Base-by-base conservation (phyloP, 2,329 filamentous ascomycete genomes). In the Paraphaeosphaeria sporulosa region DNA sequence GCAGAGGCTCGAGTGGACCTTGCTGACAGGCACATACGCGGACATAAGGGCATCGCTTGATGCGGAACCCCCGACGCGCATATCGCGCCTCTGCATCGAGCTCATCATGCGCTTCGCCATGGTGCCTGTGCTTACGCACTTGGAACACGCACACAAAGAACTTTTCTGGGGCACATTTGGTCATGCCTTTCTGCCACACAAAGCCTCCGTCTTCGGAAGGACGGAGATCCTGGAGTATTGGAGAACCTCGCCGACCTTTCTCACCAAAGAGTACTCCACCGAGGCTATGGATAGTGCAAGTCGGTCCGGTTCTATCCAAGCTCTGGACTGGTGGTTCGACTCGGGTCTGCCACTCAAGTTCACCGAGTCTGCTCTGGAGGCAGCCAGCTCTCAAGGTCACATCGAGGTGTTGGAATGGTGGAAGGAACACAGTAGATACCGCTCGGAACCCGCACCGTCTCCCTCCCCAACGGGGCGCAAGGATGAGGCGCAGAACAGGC, bases 351-450 rank as follows among this genome's bases (percentile, higher is more conserved):
- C 89, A 2, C 83, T 97, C 21, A 90, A 92, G 66, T 97, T 95
- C 77, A 96, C 91, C 12, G 93, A 97, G 75, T 85, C 89, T 5
- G 92, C 94, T 0, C 85, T 98, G 19, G 94, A 97, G 77, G 90
- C 94, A 71, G 94, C 94, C 32, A 94, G 90, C 60, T 89, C 89
- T 3, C 90, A 92, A 71, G 93, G 94, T 8, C 91, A 95, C 65
- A 84, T 97, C n/a, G 82, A 88, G 7, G 93, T 97, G 0, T 85
- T 98, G 1, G 90, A 96, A 69, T 98, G 94, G 94, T 98, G 94
- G 94, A 91, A 92, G 68, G 86, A 90, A 61, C 88, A 89, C 70
- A 84, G 89, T 46, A 78, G 79, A 1, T 79, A 80, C 57, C 75
- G 79, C 6, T 64, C 63, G 17, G 69, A 75, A n/a, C 62, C 68